Evolutionary conservation across 257 asterid species (phyloP).

Genomic region (Coffea canephora): DNA sequence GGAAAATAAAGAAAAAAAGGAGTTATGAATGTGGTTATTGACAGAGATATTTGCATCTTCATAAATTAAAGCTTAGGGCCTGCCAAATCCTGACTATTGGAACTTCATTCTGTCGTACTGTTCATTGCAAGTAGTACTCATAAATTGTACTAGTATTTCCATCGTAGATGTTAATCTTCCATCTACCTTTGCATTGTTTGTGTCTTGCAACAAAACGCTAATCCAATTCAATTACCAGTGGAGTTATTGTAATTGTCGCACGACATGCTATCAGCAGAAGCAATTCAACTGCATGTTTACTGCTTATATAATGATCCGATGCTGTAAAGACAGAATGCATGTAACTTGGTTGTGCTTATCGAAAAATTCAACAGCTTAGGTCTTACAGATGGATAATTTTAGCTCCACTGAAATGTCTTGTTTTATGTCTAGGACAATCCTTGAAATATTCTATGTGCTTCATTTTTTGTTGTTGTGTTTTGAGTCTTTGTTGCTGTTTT

Average conservation of each 20-base stretch:
- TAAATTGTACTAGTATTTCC: not conserved
- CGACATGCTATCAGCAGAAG: not conserved
- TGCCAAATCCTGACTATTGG: not conserved
- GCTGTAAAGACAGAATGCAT: not conserved
- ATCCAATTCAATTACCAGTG: not conserved
- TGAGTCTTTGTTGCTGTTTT: no score
- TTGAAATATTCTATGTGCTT: not conserved
- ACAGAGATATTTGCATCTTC: not conserved
- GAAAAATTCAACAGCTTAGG: not conserved
- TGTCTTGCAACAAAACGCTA: not conserved
- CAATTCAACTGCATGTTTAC: not conserved
- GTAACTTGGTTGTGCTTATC: not conserved
- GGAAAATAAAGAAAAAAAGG: no score
- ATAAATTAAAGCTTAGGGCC: not conserved
- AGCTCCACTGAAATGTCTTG: not conserved
- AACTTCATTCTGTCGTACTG: not conserved
- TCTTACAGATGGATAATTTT: not conserved
- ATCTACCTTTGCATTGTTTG: not conserved
- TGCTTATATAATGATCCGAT: not conserved
- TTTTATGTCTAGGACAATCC: not conserved
- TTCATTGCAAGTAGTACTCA: not conserved
- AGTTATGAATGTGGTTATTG: no score
- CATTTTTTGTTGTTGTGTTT: not conserved
- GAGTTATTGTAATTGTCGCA: not conserved
- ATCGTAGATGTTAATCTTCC: not conserved